A percentile compares a stretch with the other conserved stretches of the same genome.
These are phyloP conservation scores for Priceomyces melissophilus DNA, from an alignment of 805 yeast species.

Conservation along the genomic window DNA sequence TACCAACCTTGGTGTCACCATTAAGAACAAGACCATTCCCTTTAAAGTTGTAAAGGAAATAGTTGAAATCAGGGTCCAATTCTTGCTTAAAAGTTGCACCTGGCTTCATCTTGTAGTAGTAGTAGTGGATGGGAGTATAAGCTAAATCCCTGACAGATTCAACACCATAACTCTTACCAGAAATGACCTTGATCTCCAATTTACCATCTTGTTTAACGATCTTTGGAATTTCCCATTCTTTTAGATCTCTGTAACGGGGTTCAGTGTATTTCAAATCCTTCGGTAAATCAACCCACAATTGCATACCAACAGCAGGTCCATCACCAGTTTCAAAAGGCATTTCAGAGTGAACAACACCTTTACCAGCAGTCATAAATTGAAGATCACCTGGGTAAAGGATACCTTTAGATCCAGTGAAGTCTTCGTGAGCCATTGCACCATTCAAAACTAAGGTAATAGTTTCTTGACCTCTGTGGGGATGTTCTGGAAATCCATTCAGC, in stretches of 20 bases:
- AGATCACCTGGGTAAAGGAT: slow-evolving; percentile 76
- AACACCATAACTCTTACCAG: slow-evolving; percentile 76
- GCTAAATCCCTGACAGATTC: slow-evolving; percentile 72
- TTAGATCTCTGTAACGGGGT: slow-evolving; percentile 78
- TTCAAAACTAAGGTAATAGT: slow-evolving; percentile 31
- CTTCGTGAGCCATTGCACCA: slow-evolving; percentile 46
- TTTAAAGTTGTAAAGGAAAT: slow-evolving; percentile 62
- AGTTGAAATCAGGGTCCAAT: slow-evolving; percentile 59
- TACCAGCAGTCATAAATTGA: slow-evolving; percentile 93
- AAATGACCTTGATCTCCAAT: slow-evolving; percentile 65
- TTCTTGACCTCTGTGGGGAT: slow-evolving; percentile 40
- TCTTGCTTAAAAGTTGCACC: slow-evolving; percentile 63
- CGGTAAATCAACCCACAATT: slow-evolving; percentile 86
- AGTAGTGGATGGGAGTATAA: slow-evolving; percentile 75
- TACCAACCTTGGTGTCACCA: slow-evolving; percentile 38
- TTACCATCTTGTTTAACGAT: slow-evolving; percentile 61
- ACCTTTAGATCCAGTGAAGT: slow-evolving; percentile 83
- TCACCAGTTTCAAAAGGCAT: slow-evolving; percentile 65
- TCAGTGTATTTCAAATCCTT: slow-evolving; percentile 54
- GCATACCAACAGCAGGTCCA: slow-evolving; percentile 62
- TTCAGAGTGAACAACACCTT: slow-evolving; percentile 81
- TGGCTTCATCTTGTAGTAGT: slow-evolving; percentile 61
- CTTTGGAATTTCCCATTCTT: slow-evolving; percentile 65
- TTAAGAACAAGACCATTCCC: slow-evolving; percentile 53
- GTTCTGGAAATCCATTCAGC: slow-evolving; percentile 56